A percentile compares a stretch with the other conserved stretches of the same genome.
These are phyloP conservation scores for Scopulariopsis brevicaulis DNA, from an alignment of 2,329 filamentous ascomycete species.

Conservation along the genomic window DNA sequence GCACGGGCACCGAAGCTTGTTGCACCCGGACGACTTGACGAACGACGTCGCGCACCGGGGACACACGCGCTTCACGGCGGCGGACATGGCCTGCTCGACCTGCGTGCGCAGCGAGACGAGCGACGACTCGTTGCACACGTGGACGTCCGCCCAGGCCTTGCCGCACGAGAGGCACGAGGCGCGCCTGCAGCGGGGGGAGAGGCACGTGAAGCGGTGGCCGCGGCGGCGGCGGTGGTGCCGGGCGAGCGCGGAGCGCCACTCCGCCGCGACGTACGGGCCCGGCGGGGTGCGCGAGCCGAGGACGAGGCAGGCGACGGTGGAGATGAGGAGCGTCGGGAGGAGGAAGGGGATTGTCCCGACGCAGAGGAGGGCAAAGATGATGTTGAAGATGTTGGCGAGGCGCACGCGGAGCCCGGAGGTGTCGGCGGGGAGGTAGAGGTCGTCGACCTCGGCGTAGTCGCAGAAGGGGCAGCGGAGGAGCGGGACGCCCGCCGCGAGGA, in stretches of 20 bases:
- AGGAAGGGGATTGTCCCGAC: conserved; percentile 44
- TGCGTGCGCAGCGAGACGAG: conserved; percentile 74
- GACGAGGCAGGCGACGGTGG: conserved; percentile 30
- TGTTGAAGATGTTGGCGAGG: conserved; percentile 33
- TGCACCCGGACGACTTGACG: conserved; percentile 88
- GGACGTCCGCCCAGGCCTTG: conserved; percentile 78
- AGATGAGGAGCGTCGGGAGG: conserved; percentile 36
- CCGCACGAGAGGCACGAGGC: conserved; percentile 72
- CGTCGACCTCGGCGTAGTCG: conserved; percentile 79
- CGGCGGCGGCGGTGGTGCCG: conserved; percentile 60
- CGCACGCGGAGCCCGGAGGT: conserved; percentile 46
- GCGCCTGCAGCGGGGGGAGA: conserved; percentile 53
- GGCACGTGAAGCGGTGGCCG: conserved; percentile 69
- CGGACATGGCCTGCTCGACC: conserved; percentile 85
- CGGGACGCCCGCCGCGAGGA: conserved; percentile 62
- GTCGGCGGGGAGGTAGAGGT: conserved; percentile 50
- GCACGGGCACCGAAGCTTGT: conserved; percentile 91
- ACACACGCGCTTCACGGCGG: conserved; percentile 90
- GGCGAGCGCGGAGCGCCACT: conserved; percentile 48
- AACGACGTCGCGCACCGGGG: conserved; percentile 85
- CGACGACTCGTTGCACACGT: conserved; percentile 79
- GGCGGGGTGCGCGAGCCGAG: conserved; percentile 28
- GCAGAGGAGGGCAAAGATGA: conserved; percentile 38
- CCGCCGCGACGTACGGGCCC: conserved; percentile 25
- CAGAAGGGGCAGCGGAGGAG: conserved; percentile 85